These are phyloP conservation scores for Sporobolomyces phaffii DNA, from an alignment of 768 basidiomycete genomes.

Conservation along the genomic window DNA sequence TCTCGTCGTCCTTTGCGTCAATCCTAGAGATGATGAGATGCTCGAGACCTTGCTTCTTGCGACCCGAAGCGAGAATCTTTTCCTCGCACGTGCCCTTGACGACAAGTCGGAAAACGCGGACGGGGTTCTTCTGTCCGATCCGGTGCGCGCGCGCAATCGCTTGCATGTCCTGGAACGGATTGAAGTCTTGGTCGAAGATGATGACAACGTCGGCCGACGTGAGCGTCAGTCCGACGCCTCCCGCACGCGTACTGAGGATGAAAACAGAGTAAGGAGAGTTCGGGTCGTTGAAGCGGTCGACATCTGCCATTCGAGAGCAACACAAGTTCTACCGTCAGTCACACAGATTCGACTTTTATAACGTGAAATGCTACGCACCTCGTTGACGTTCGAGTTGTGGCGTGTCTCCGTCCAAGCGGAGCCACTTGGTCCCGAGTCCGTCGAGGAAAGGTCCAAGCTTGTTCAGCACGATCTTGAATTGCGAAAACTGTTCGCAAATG, in stretches of 20 bases:
- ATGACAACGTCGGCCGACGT: slow-evolving; percentile 89
- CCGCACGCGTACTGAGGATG: slow-evolving; percentile 71
- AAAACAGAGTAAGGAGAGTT: slow-evolving; percentile 83
- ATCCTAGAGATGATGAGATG: slow-evolving; percentile 34
- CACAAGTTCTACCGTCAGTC: too few relatives aligned
- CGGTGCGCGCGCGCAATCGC: slow-evolving; percentile 88
- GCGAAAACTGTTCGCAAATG: slow-evolving; percentile 31
- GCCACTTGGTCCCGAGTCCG: slow-evolving; percentile 54
- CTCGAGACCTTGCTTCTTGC: slow-evolving; percentile 58
- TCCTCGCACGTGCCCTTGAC: slow-evolving; percentile 72
- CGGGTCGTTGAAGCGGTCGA: slow-evolving; percentile 88
- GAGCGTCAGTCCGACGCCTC: slow-evolving; percentile 76
- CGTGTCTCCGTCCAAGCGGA: slow-evolving; percentile 66
- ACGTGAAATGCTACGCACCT: slow-evolving; percentile 16
- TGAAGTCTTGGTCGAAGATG: slow-evolving; percentile 93
- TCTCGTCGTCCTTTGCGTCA: slow-evolving; percentile 58
- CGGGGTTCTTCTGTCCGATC: slow-evolving; percentile 89
- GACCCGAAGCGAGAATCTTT: slow-evolving; percentile 40
- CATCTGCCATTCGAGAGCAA: too few relatives aligned
- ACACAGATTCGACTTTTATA: too few relatives aligned
- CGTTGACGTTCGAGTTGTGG: slow-evolving; percentile 72
- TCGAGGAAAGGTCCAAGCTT: slow-evolving; percentile 95
- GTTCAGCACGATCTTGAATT: slow-evolving; percentile 99
- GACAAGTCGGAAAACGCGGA: slow-evolving; percentile 73
- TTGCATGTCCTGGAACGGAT: slow-evolving; percentile 79